phyloP scores from a whole-genome alignment of 495 filamentous ascomycete genomes.

The Penicillium chermesinum region DNA sequence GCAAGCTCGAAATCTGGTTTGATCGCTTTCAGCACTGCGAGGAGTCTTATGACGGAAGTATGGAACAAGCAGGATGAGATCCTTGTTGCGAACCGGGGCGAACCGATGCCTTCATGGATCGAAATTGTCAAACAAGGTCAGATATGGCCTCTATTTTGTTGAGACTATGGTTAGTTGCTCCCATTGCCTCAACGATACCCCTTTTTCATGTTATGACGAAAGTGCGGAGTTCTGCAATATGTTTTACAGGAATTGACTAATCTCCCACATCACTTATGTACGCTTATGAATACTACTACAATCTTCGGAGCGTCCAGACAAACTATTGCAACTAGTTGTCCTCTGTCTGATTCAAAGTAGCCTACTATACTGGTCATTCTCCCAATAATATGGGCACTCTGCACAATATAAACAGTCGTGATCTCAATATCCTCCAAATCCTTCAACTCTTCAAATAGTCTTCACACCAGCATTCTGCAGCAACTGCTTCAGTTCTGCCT shows the following conservation, averaged over 20 bases:
- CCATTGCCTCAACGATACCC: too few species aligned
- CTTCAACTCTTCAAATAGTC: conserved; percentile 17
- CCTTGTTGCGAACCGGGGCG: conserved; percentile 16
- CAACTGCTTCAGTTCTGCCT: conserved; percentile 25
- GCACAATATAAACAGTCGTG: not conserved
- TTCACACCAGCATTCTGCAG: conserved; percentile 29
- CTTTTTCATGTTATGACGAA: too few species aligned
- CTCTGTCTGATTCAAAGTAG: not conserved
- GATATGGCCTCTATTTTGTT: conserved; percentile 31
- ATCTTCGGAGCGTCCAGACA: too few species aligned
- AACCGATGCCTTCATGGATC: conserved; percentile 28
- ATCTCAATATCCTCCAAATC: not conserved
- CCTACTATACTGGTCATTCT: not conserved
- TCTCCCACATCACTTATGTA: too few species aligned
- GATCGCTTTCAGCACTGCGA: conserved; percentile 18
- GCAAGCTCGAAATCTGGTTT: conserved; percentile 22
- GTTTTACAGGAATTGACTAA: too few species aligned
- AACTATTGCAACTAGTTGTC: too few species aligned
- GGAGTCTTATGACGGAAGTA: conserved; percentile 24
- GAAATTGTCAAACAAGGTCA: conserved; percentile 21
- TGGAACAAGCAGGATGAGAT: conserved; percentile 30
- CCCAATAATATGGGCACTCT: not conserved
- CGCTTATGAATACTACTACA: conserved; percentile 1
- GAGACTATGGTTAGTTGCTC: conserved; percentile 1
- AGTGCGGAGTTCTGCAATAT: too few species aligned